These are phyloP conservation scores for Arxiozyma heterogenica DNA, from an alignment of 1,139 yeast genomes.

Conservation along the genomic window DNA sequence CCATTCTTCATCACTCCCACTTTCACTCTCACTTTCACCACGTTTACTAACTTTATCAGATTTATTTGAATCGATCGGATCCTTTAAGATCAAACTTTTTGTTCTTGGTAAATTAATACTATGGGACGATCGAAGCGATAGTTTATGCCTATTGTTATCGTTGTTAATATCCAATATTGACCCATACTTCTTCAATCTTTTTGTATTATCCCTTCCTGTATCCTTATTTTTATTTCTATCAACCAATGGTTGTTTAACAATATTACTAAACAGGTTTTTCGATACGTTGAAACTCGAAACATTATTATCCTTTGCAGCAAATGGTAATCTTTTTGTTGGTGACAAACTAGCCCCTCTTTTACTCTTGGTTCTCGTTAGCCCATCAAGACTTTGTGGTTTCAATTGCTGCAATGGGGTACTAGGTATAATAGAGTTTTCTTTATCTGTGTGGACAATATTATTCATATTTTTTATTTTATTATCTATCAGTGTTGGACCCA, in stretches of 20 bases:
- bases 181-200: conserved; percentile 28
- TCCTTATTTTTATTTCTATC: conserved; percentile 2
- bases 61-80: conserved; percentile 6
- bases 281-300: conserved; percentile 8
- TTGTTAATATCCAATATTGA: conserved; percentile 21
- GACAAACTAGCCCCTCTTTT: conserved; percentile 6
- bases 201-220: conserved; percentile 8
- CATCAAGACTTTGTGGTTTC: not conserved
- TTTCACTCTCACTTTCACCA: conserved; percentile 8
- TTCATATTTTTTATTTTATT: not conserved
- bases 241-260: not conserved
- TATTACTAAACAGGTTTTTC: not conserved
- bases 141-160: conserved; percentile 7
- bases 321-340: conserved; percentile 20
- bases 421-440: conserved; percentile 3
- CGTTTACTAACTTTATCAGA: conserved; percentile 12
- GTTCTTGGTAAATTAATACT: conserved; percentile 14
- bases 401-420: conserved; percentile 6
- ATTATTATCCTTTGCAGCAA: conserved; percentile 29
- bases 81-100: conserved; percentile 28
- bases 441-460: not conserved
- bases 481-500: no score
- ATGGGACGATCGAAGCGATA: not conserved
- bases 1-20: conserved; percentile 7
- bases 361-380: not conserved